These are phyloP conservation scores for Xylariaceae sp. DNA, from an alignment of 2,329 filamentous ascomycete species.

Conservation along the genomic window DNA sequence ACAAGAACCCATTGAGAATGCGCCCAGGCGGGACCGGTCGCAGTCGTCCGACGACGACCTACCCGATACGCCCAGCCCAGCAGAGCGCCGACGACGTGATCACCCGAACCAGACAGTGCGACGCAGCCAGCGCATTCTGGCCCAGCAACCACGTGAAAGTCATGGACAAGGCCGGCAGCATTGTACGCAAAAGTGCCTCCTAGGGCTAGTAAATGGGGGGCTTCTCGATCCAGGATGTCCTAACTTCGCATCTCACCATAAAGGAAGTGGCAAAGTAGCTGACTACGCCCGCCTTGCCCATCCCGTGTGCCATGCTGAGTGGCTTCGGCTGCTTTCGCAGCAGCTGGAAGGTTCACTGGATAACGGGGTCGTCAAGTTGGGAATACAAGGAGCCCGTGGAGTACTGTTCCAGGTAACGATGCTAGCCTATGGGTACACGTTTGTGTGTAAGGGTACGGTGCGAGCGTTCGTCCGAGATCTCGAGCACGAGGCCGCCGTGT, in stretches of 20 bases:
- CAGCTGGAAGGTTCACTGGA: too few relatives aligned
- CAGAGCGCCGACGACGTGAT: slow-evolving; percentile 6
- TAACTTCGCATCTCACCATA: slow-evolving; percentile 7
- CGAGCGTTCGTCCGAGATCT: slow-evolving; percentile 30
- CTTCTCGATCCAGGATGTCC: slow-evolving; percentile 1
- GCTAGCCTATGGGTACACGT: slow-evolving; percentile 37
- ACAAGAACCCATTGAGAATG: background rate
- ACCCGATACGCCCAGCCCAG: slow-evolving; percentile 11
- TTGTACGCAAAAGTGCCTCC: slow-evolving; percentile 11
- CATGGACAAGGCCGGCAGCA: slow-evolving; percentile 4
- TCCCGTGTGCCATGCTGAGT: too few relatives aligned
- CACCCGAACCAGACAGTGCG: slow-evolving; percentile 8
- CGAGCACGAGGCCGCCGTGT: slow-evolving; percentile 33
- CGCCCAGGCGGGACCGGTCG: background rate
- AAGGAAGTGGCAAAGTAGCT: too few relatives aligned
- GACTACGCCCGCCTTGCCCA: too few relatives aligned
- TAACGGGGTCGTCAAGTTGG: too few relatives aligned
- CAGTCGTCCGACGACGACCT: slow-evolving; percentile 13
- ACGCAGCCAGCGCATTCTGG: slow-evolving; percentile 19
- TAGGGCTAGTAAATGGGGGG: slow-evolving; percentile 4
- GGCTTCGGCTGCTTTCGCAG: too few relatives aligned
- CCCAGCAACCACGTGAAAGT: slow-evolving; percentile 8
- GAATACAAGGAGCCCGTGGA: too few relatives aligned
- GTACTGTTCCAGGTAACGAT: slow-evolving; percentile 39
- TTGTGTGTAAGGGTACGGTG: slow-evolving; percentile 38